A percentile compares a stretch with the other conserved stretches of the same genome.
Conservation (phyloP, 2,329 filamentous ascomycete genomes). For the Aspergillus tamarii region DNA sequence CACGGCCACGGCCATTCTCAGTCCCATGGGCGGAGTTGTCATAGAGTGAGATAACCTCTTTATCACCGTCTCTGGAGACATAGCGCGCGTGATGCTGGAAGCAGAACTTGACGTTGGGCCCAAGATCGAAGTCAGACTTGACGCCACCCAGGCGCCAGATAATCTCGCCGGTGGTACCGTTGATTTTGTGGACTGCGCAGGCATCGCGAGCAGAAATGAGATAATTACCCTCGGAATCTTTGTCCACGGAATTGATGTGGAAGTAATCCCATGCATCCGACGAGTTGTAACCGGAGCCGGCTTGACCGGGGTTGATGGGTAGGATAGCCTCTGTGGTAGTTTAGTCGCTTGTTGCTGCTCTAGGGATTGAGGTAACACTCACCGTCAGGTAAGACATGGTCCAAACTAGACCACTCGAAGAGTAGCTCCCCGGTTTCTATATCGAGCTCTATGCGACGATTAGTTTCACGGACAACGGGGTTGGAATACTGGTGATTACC, state of each 20-base stretch:
- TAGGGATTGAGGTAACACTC: slow-evolving; percentile 28
- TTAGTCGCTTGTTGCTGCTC: not conserved
- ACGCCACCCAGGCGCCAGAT: slow-evolving; percentile 54
- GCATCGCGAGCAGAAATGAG: slow-evolving; percentile 53
- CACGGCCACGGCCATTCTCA: slow-evolving; percentile 34
- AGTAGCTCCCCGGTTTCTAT: slow-evolving; percentile 58
- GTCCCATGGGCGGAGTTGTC: slow-evolving; percentile 56
- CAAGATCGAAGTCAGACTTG: slow-evolving; percentile 48
- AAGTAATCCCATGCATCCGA: slow-evolving; percentile 55
- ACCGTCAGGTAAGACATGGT: slow-evolving; percentile 58
- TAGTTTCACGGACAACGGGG: not conserved
- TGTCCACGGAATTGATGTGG: slow-evolving; percentile 52
- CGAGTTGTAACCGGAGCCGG: slow-evolving; percentile 40
- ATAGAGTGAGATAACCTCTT: slow-evolving; percentile 58
- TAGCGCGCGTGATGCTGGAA: slow-evolving; percentile 57
- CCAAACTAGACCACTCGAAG: slow-evolving; percentile 63
- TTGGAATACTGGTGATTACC: slow-evolving; percentile 35
- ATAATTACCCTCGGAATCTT: slow-evolving; percentile 48
- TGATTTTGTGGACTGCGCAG: slow-evolving; percentile 53
- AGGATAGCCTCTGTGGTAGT: slow-evolving; percentile 48
- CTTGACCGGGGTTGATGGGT: slow-evolving; percentile 52
- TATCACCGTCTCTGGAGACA: slow-evolving; percentile 48
- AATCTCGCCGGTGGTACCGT: slow-evolving; percentile 49
- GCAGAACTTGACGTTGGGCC: slow-evolving; percentile 50
- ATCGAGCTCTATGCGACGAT: slow-evolving; percentile 40